These are phyloP conservation scores for Schizochytrium sp. DNA, from an alignment of 108 stramenopile genomes.

Conservation along the genomic window DNA sequence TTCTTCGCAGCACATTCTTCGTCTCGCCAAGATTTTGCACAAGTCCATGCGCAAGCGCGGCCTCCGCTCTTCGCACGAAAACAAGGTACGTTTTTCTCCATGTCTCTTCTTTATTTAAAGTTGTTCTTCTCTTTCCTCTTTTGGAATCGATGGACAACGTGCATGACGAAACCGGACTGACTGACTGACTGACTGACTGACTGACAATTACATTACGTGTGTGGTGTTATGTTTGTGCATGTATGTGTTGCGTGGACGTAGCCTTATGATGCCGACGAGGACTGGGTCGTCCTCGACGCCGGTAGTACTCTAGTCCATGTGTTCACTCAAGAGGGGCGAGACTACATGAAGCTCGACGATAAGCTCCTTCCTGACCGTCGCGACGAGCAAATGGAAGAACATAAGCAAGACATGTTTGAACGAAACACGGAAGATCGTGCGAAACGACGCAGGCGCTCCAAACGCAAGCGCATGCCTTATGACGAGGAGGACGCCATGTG, in stretches of 20 bases:
- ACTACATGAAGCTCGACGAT: background rate
- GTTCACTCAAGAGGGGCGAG: background rate
- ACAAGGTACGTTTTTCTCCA: background rate
- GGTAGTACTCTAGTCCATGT: background rate
- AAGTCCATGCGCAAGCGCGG: background rate
- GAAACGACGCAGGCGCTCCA: background rate
- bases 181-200: background rate
- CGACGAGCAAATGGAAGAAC: background rate
- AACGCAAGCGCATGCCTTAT: background rate
- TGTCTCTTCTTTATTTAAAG: background rate
- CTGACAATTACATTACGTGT: background rate
- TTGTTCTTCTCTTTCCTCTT: background rate
- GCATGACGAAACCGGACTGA: background rate
- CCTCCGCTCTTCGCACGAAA: background rate
- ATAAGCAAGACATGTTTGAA: background rate
- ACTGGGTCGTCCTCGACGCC: background rate
- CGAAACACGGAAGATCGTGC: background rate
- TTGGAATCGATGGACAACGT: background rate
- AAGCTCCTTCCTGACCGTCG: background rate
- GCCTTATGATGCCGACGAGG: background rate
- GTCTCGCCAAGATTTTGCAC: background rate
- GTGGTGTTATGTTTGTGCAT: background rate
- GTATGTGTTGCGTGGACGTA: background rate
- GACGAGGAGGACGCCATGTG: background rate
- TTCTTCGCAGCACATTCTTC: background rate